Conservation (phyloP, 2,329 filamentous ascomycete species). For the Coniella vitis region DNA sequence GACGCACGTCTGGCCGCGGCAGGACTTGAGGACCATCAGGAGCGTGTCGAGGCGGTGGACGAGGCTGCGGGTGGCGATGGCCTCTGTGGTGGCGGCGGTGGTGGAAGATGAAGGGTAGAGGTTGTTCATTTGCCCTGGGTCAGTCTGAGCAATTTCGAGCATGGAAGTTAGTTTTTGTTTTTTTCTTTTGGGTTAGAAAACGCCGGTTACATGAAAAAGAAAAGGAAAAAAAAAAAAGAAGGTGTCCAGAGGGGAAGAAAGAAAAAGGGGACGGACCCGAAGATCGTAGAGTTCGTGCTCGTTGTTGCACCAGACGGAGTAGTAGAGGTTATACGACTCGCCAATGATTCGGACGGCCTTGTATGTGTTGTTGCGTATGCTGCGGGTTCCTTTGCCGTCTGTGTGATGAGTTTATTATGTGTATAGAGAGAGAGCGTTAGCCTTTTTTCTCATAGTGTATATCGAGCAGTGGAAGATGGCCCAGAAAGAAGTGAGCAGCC, state of each 20-base stretch:
- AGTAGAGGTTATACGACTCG: constrained; percentile 49
- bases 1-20: constrained; percentile 15
- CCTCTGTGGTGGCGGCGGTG: constrained; percentile 16
- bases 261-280: constrained; percentile 29
- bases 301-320: constrained; percentile 59
- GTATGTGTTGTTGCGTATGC: constrained; percentile 35
- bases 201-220: too few species aligned
- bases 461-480: too few species aligned
- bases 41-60: constrained; percentile 18
- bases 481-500: too few species aligned
- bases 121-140: constrained; percentile 15
- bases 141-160: constrained; percentile 1
- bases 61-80: background rate
- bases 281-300: constrained; percentile 58
- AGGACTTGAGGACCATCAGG: constrained; percentile 19
- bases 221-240: too few species aligned
- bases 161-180: background rate
- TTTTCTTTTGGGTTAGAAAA: too few species aligned
- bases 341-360: constrained; percentile 46
- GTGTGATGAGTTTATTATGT: background rate
- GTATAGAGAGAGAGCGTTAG: background rate
- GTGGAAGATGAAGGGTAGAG: constrained; percentile 1
- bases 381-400: constrained; percentile 10
- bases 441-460: too few species aligned
- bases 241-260: background rate